A percentile compares a stretch with the other conserved stretches of the same genome.
Conservation (phyloP, 1,284 basidiomycete species). For the Coniferiporia sulphurascens region DNA sequence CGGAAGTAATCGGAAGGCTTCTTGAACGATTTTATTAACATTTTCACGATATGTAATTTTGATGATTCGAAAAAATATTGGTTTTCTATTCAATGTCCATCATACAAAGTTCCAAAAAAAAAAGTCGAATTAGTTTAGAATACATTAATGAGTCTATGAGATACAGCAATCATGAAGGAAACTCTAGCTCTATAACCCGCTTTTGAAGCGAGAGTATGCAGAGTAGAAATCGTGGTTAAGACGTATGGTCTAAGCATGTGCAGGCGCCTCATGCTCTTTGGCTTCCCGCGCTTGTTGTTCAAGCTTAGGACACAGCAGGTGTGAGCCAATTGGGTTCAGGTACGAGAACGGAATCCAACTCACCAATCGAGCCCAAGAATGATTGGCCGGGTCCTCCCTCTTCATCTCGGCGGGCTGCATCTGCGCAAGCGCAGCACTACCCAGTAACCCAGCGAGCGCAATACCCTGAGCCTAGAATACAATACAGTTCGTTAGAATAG, state of each 20-base stretch:
- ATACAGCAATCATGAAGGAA: not conserved
- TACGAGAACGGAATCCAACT: not conserved
- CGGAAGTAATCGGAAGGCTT: too few species aligned
- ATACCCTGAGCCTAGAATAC: conserved; percentile 15
- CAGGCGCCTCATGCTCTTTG: not conserved
- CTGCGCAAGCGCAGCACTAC: conserved; percentile 13
- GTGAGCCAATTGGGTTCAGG: not conserved
- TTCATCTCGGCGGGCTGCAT: conserved; percentile 10
- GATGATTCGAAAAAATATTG: too few species aligned
- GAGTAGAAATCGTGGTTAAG: not conserved
- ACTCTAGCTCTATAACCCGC: not conserved
- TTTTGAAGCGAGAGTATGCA: not conserved
- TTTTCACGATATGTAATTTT: too few species aligned
- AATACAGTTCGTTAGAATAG: not conserved
- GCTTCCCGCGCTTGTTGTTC: conserved; percentile 12
- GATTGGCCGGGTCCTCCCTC: conserved; percentile 10
- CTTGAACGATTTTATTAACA: too few species aligned
- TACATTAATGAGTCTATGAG: not conserved
- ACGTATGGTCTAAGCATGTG: not conserved
- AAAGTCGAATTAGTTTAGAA: not conserved
- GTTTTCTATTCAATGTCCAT: too few species aligned
- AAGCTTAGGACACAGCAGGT: not conserved
- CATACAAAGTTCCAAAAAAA: too few species aligned
- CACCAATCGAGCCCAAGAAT: conserved; percentile 18
- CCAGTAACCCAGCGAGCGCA: conserved; percentile 11